phyloP scores from a whole-genome alignment of 768 basidiomycete genomes.

The Lactifluus pinguis region DNA sequence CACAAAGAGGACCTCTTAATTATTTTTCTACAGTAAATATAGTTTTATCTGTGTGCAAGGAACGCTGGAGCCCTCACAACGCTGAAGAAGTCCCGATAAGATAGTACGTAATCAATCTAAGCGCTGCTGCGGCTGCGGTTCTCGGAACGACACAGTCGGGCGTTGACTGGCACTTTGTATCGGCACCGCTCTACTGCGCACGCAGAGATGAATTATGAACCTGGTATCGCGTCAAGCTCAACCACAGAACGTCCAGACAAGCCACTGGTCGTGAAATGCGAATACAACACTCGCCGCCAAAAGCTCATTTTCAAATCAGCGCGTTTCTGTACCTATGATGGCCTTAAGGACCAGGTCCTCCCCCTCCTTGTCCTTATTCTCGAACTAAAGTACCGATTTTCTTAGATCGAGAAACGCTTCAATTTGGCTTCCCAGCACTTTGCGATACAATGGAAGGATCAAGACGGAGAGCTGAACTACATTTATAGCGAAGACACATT shows the following conservation, averaged over 20 bases:
- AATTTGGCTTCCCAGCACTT: constrained; percentile 62
- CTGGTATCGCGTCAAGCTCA: neutral
- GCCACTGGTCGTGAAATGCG: constrained; percentile 76
- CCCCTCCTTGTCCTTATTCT: constrained; percentile 5
- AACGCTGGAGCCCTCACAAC: no score
- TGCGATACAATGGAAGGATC: constrained; percentile 75
- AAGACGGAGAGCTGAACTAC: constrained; percentile 70
- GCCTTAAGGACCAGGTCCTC: constrained; percentile 59
- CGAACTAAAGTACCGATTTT: neutral
- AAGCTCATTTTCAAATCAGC: constrained; percentile 75
- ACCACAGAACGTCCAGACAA: constrained; percentile 43
- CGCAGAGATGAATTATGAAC: constrained; percentile 1
- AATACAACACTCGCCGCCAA: constrained; percentile 64
- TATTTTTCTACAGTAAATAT: no score
- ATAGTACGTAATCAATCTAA: neutral
- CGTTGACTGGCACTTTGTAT: neutral
- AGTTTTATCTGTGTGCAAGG: no score
- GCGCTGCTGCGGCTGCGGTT: neutral
- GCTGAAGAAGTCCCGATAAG: no score
- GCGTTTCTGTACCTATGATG: constrained; percentile 66
- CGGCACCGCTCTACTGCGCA: constrained; percentile 1
- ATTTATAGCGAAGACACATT: constrained; percentile 68
- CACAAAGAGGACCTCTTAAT: no score
- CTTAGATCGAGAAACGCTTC: constrained; percentile 79
- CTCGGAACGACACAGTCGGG: neutral